phyloP scores from a whole-genome alignment of 306 rosid species.

The Pyrus betulifolia region DNA sequence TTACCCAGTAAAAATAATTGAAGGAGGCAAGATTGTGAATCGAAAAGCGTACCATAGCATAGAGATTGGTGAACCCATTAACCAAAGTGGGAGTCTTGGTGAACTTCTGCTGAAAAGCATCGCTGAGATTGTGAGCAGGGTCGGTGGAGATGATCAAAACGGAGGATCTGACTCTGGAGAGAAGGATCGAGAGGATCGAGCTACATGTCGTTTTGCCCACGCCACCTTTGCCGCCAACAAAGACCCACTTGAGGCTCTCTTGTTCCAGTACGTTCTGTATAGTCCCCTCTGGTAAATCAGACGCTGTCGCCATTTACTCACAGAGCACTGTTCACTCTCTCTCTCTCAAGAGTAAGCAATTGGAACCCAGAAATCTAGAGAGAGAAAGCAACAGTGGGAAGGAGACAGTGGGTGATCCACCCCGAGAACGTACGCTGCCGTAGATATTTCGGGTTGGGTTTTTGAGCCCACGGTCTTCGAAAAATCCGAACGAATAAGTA shows the following conservation, averaged over 20 bases:
- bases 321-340: not conserved
- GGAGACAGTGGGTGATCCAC: not conserved
- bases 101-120: constrained; percentile 92
- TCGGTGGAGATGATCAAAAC: constrained; percentile 95
- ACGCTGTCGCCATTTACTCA: constrained; percentile 19
- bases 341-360: not conserved
- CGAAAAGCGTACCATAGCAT: constrained; percentile 59
- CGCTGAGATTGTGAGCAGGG: constrained; percentile 99
- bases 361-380: constrained; percentile 1
- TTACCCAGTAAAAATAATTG: not conserved
- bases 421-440: not conserved
- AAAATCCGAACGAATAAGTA: too few species aligned
- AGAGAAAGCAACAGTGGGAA: constrained; percentile 1
- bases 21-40: not conserved
- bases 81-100: constrained; percentile 86
- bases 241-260: constrained; percentile 87
- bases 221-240: constrained; percentile 97
- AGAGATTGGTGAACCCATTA: constrained; percentile 84
- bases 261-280: constrained; percentile 75
- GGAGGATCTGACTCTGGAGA: constrained; percentile 69
- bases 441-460: not conserved
- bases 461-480: not conserved
- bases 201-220: constrained; percentile 96
- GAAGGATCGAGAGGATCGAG: constrained; percentile 81
- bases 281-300: constrained; percentile 53